Percentiles rank a stretch among this genome's conserved stretches.
Conservation (phyloP, 495 filamentous ascomycete genomes). For the Filosporella fistucella region DNA sequence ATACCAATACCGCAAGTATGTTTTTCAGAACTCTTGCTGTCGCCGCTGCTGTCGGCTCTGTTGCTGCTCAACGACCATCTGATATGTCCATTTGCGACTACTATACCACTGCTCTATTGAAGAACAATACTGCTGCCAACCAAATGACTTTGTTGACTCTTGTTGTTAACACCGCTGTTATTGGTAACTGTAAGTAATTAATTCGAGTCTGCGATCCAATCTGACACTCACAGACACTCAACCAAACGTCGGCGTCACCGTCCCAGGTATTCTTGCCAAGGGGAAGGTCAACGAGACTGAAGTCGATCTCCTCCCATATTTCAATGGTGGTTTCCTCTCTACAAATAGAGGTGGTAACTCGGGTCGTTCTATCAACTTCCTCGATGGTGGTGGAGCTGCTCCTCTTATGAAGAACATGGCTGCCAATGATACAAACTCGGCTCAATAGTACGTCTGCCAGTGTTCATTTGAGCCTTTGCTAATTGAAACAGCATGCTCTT, state of each 20-base stretch:
- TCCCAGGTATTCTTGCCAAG: constrained; percentile 47
- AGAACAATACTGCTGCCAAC: constrained; percentile 47
- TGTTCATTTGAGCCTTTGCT: neutral
- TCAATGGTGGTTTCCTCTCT: constrained; percentile 42
- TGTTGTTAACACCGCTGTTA: constrained; percentile 51
- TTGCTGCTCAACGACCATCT: constrained; percentile 36
- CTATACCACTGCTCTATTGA: constrained; percentile 47
- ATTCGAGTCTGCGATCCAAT: too few species aligned
- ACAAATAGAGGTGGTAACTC: constrained; percentile 34
- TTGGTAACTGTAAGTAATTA: constrained; percentile 46
- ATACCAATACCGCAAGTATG: constrained; percentile 17
- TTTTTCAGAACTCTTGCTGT: constrained; percentile 22
- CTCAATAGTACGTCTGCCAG: constrained; percentile 41
- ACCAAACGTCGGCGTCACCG: constrained; percentile 36
- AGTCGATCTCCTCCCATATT: constrained; percentile 49
- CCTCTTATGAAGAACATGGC: constrained; percentile 46
- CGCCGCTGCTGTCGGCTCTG: constrained; percentile 20
- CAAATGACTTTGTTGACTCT: constrained; percentile 45
- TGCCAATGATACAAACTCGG: constrained; percentile 34
- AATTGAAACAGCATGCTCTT: constrained; percentile 37
- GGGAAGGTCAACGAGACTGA: constrained; percentile 37
- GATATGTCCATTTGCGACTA: constrained; percentile 50
- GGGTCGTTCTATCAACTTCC: constrained; percentile 45
- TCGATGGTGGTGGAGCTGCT: constrained; percentile 48
- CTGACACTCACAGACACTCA: constrained; percentile 31